Base-by-base conservation (phyloP, 2,329 filamentous ascomycete species). In the Talaromyces sp. region DNA sequence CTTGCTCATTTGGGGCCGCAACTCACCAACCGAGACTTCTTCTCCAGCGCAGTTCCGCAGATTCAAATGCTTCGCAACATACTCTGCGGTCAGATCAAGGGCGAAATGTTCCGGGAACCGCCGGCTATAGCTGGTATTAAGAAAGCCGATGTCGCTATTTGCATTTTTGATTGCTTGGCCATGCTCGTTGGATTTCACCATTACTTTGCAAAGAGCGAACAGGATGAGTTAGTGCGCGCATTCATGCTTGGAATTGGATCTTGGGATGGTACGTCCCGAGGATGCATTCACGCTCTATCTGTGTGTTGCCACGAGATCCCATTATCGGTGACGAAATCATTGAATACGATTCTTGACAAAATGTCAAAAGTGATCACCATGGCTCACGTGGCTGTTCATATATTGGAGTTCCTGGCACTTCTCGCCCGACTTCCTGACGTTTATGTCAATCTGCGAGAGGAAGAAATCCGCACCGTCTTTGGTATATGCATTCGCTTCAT, bases 351-450 rank as follows among this genome's bases (percentile, higher is more conserved):
- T 70, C 83, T 99, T 64, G 91, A 93, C 72, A 94, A 92, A 75
- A 96, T 99, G 91, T 90, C 93, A 1, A 92, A 93, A 71, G 96
- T 97, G 72, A 96, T 99, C 72, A 98, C 95, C 0, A 93, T 97
- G 72, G 89, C 92, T 6, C 88, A 93, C 65, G 90, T 97, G 40
- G 93, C 94, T 10, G 90, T 97, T 67, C 95, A 99, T 74, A 96
- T 99, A 67, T 83, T 99, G 59, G 95, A 99, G 74, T 98, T 99
- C 73, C 82, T 99, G n/a, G 91, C 92, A 10, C 90, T 92, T 59
- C 84, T 99, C 31, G 93, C 93, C 62, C 89, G 94, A 40, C 82
- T 97, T 65, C 92, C 91, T 10, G 87, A 92, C 67, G 84, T 97
- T 1, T 96, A 93, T 74, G 88, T 92, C 73, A 96, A 97, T 73